Evolutionary conservation across 1,139 yeast species (phyloP).

Genomic region (Kodamaea derodonti): DNA sequence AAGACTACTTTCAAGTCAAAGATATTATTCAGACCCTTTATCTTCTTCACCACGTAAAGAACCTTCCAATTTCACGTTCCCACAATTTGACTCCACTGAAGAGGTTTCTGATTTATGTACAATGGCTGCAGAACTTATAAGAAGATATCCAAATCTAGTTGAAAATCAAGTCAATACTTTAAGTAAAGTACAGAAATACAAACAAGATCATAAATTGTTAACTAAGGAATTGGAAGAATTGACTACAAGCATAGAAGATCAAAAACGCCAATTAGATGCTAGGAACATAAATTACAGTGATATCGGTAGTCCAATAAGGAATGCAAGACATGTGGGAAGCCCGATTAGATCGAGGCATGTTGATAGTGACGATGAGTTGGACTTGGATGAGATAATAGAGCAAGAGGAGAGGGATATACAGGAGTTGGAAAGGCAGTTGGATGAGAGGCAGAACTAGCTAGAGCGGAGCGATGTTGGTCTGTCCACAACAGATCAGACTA

Average conservation of each 20-base stretch:
- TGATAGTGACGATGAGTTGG: slow-evolving; percentile 22
- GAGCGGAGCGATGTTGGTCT: too few relatives aligned
- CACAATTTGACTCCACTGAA: slow-evolving; percentile 6
- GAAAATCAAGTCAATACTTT: slow-evolving; percentile 22
- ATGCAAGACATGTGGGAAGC: background rate
- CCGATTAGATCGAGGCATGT: slow-evolving; percentile 9
- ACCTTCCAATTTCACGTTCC: slow-evolving; percentile 4
- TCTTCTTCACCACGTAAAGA: slow-evolving; percentile 11
- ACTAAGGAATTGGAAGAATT: slow-evolving; percentile 24
- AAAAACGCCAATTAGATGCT: slow-evolving; percentile 23
- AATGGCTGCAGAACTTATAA: slow-evolving; percentile 18
- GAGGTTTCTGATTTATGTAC: slow-evolving; percentile 19
- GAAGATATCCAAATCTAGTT: slow-evolving; percentile 28
- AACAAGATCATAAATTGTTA: slow-evolving; percentile 20
- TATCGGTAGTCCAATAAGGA: slow-evolving; percentile 16
- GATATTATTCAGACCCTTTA: slow-evolving; percentile 1
- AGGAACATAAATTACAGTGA: slow-evolving; percentile 25
- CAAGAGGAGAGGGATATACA: slow-evolving; percentile 34
- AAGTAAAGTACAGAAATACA: slow-evolving; percentile 17
- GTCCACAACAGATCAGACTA: too few relatives aligned
- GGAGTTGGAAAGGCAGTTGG: slow-evolving; percentile 27
- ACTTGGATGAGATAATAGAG: slow-evolving; percentile 30
- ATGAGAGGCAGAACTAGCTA: slow-evolving; percentile 15
- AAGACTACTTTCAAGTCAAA: background rate
- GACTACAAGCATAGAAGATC: slow-evolving; percentile 26